Evolutionary conservation across 495 filamentous ascomycete species (phyloP).

Genomic region (Xylaria cubensis): DNA sequence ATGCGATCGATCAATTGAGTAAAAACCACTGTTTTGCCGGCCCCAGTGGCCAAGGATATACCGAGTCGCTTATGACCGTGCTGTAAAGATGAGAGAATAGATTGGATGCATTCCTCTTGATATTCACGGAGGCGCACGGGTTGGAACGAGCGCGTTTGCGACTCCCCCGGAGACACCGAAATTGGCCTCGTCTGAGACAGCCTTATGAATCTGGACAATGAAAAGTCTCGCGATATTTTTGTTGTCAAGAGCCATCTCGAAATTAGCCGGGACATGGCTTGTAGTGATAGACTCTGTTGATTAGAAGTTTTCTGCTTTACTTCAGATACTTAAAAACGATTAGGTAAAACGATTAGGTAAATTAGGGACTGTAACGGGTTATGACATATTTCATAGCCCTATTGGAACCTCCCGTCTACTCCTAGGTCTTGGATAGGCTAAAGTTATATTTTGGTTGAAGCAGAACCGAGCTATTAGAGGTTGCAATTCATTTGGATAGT

Average conservation of each 20-base stretch:
- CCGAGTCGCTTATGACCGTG: conserved; percentile 83
- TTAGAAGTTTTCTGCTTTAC: neutral
- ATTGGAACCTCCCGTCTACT: neutral
- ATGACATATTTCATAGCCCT: neutral
- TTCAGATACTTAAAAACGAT: neutral
- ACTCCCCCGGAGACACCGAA: conserved; percentile 25
- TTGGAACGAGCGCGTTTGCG: conserved; percentile 14
- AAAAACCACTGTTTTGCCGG: conserved; percentile 97
- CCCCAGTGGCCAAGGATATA: conserved; percentile 88
- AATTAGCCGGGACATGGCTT: conserved; percentile 36
- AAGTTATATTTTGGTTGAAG: neutral
- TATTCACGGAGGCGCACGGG: conserved; percentile 71
- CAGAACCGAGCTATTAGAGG: neutral
- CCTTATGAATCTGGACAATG: conserved; percentile 12
- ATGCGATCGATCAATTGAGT: conserved; percentile 90
- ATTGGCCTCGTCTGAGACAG: conserved; percentile 27
- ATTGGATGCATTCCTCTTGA: conserved; percentile 89
- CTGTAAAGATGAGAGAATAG: conserved; percentile 74
- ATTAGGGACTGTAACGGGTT: neutral
- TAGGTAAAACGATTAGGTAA: neutral
- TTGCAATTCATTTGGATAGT: neutral
- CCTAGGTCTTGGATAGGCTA: neutral
- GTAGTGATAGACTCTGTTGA: neutral
- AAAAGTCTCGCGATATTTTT: conserved; percentile 15
- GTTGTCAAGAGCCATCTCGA: conserved; percentile 32